These are phyloP conservation scores for Pisolithus marmoratus DNA, from an alignment of 768 basidiomycete genomes.

Conservation along the genomic window DNA sequence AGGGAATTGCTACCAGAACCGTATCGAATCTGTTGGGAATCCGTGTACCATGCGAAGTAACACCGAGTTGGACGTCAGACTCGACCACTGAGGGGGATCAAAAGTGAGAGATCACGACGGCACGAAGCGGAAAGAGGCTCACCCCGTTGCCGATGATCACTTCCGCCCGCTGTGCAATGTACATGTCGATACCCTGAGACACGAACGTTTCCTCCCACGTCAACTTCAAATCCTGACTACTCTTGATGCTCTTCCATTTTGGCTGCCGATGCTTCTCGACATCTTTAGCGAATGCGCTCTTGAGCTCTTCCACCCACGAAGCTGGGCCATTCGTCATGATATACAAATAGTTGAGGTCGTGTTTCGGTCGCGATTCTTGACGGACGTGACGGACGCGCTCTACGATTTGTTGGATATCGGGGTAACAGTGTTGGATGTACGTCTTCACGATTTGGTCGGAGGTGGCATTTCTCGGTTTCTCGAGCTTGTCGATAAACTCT, in stretches of 20 bases:
- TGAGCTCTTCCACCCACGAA: slow-evolving; percentile 38
- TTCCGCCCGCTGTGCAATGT: slow-evolving; percentile 41
- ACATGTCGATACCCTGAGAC: slow-evolving; percentile 46
- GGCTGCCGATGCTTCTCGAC: slow-evolving; percentile 2
- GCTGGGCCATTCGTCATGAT: slow-evolving; percentile 43
- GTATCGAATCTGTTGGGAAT: slow-evolving; percentile 22
- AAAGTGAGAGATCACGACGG: neutral
- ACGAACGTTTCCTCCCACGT: slow-evolving; percentile 39
- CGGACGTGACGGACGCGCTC: slow-evolving; percentile 32
- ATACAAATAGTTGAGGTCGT: slow-evolving; percentile 34
- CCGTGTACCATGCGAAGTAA: slow-evolving; percentile 32
- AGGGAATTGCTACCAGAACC: slow-evolving; percentile 28
- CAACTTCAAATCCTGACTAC: slow-evolving; percentile 38
- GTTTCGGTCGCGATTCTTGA: slow-evolving; percentile 5
- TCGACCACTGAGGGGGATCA: slow-evolving; percentile 28
- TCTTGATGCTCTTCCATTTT: slow-evolving; percentile 38
- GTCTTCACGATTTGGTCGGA: slow-evolving; percentile 15
- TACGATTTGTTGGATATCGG: slow-evolving; percentile 38
- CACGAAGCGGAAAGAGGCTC: slow-evolving; percentile 8
- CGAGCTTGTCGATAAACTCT: slow-evolving; percentile 33
- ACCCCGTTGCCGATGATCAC: slow-evolving; percentile 53
- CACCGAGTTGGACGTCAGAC: slow-evolving; percentile 36
- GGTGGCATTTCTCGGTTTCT: slow-evolving; percentile 20
- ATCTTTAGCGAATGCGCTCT: slow-evolving; percentile 26
- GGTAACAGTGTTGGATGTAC: slow-evolving; percentile 38